phyloP scores from a whole-genome alignment of 1,139 yeast species.

The Yamadazyma membranifaciens region DNA sequence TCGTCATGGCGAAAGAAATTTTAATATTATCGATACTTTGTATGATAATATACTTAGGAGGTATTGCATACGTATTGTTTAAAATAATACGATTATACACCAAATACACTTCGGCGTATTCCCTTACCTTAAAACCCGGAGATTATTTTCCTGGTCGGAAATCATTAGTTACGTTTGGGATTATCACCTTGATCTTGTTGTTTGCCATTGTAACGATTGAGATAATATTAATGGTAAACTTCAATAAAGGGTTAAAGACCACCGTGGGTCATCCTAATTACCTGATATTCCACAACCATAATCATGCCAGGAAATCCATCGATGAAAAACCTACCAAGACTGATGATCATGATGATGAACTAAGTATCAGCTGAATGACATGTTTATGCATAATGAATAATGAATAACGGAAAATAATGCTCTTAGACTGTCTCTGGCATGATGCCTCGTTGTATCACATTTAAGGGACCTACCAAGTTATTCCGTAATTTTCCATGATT shows the following conservation, averaged over 20 bases:
- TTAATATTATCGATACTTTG: slow-evolving; percentile 27
- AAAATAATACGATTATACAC: slow-evolving; percentile 50
- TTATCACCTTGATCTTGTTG: slow-evolving; percentile 41
- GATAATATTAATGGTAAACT: slow-evolving; percentile 33
- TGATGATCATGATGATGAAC: neutral
- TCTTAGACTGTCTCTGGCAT: neutral
- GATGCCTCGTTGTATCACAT: too few relatives aligned
- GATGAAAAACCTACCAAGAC: too few relatives aligned
- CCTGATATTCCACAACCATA: too few relatives aligned
- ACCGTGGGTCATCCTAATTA: slow-evolving; percentile 1
- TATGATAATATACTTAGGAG: slow-evolving; percentile 36
- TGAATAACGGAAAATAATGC: neutral
- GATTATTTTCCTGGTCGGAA: slow-evolving; percentile 48
- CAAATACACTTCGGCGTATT: slow-evolving; percentile 33
- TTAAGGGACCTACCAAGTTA: too few relatives aligned
- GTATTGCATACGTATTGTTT: slow-evolving; percentile 50
- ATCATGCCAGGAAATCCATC: neutral
- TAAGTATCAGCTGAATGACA: slow-evolving; percentile 2
- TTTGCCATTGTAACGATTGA: slow-evolving; percentile 38
- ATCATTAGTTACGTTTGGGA: slow-evolving; percentile 49
- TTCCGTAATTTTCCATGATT: too few relatives aligned
- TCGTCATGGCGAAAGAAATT: slow-evolving; percentile 40
- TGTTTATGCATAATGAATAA: neutral
- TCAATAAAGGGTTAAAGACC: slow-evolving; percentile 36
- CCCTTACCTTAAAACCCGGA: slow-evolving; percentile 23